These are phyloP conservation scores for Trichosporon sp. DNA, from an alignment of 1,284 basidiomycete species.

Conservation along the genomic window DNA sequence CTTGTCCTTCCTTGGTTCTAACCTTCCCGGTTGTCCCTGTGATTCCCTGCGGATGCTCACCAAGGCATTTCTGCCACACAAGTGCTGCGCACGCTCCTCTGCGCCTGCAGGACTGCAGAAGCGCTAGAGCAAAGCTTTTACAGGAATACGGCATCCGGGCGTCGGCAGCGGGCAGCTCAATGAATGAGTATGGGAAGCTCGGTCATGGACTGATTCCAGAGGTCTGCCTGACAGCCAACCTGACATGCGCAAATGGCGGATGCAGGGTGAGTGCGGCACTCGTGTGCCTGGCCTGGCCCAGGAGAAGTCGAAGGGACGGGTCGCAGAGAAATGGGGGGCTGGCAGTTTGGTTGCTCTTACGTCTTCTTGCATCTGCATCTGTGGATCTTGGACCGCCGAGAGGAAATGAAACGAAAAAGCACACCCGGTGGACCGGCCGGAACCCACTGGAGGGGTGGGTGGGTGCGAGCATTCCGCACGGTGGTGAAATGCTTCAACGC, in stretches of 20 bases:
- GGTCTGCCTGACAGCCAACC: not conserved
- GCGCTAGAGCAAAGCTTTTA: not conserved
- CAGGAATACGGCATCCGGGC: not conserved
- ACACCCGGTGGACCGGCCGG: not conserved
- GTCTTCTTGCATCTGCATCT: not conserved
- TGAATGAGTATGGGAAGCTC: not conserved
- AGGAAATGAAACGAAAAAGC: not conserved
- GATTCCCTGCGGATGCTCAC: too few species aligned
- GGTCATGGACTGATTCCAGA: not conserved
- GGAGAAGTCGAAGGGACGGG: not conserved
- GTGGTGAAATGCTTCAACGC: not conserved
- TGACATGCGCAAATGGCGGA: constrained; percentile 6
- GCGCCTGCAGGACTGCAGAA: not conserved
- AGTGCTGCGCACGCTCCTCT: not conserved
- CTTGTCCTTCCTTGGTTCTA: not conserved
- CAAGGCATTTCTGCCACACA: not conserved
- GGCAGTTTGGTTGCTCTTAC: not conserved
- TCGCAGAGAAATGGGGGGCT: constrained; percentile 1
- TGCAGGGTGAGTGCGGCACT: constrained; percentile 5
- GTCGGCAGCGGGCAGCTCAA: not conserved
- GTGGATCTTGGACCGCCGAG: not conserved
- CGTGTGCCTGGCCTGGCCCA: not conserved
- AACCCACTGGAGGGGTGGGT: not conserved
- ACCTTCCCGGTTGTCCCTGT: not conserved
- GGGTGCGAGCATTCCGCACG: not conserved